Percentiles rank a stretch among this genome's conserved stretches.
Conservation (phyloP, 208 protist species). For the Trypanosoma congolense region DNA sequence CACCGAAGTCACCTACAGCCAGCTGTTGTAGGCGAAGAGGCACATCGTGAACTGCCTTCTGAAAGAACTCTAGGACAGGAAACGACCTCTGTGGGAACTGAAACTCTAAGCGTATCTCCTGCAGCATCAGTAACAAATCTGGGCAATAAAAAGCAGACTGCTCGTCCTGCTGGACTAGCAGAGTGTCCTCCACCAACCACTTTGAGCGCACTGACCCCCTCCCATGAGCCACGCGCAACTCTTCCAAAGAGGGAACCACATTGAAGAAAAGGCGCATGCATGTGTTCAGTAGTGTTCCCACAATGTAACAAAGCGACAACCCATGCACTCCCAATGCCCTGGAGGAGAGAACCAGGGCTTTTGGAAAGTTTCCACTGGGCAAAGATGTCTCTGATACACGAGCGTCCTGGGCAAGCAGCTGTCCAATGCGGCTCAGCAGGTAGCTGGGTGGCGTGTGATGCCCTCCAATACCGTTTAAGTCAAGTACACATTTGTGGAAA, state of each 20-base stretch:
- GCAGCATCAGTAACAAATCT: conserved; percentile 49
- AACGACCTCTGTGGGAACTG: conserved; percentile 32
- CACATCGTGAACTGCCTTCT: conserved; percentile 48
- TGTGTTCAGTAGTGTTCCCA: conserved; percentile 3
- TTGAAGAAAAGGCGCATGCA: conserved; percentile 3
- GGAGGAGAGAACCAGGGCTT: conserved; percentile 7
- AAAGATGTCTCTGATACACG: conserved; percentile 2
- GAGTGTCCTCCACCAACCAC: conserved; percentile 2
- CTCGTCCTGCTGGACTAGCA: not conserved
- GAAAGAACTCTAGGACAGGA: conserved; percentile 47
- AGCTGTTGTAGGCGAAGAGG: conserved; percentile 36
- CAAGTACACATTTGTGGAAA: not conserved
- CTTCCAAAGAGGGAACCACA: not conserved
- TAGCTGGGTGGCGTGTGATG: not conserved
- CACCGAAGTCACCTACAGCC: conserved; percentile 27
- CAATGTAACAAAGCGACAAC: conserved; percentile 11
- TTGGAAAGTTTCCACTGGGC: not conserved
- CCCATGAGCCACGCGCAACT: not conserved
- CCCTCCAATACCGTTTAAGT: too few species aligned
- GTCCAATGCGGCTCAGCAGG: conserved; percentile 7
- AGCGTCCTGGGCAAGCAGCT: conserved; percentile 18
- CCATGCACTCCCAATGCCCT: conserved; percentile 4
- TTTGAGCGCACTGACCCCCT: not conserved
- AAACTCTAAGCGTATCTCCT: conserved; percentile 29
- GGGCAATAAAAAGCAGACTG: conserved; percentile 30